These are phyloP conservation scores for Fusarium brachygibbosum DNA, from an alignment of 2,329 filamentous ascomycete species.

Conservation along the genomic window DNA sequence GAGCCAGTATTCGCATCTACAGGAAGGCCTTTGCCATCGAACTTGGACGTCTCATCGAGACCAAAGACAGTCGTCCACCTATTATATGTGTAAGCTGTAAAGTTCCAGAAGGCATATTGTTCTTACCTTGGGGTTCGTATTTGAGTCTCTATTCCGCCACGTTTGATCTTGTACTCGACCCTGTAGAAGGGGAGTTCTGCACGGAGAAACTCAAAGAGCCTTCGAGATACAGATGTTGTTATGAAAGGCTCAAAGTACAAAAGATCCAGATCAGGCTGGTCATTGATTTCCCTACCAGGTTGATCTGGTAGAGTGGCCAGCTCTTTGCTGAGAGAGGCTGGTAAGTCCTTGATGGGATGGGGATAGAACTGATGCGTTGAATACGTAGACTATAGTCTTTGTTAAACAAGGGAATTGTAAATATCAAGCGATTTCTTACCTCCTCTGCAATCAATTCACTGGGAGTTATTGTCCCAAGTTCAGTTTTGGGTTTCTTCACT, in stretches of 20 bases:
- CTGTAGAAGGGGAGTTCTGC: conserved; percentile 81
- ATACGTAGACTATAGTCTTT: conserved; percentile 39
- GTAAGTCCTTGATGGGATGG: conserved; percentile 63
- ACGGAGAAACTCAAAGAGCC: conserved; percentile 79
- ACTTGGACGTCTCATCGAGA: conserved; percentile 72
- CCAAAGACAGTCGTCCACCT: conserved; percentile 70
- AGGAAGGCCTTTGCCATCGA: conserved; percentile 60
- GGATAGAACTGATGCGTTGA: conserved; percentile 64
- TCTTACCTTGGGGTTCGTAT: conserved; percentile 67
- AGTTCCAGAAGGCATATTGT: neutral
- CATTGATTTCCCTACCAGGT: conserved; percentile 69
- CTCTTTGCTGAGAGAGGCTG: conserved; percentile 55
- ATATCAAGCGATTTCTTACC: neutral
- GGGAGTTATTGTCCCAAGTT: neutral
- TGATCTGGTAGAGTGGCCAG: conserved; percentile 63
- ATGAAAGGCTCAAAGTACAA: conserved; percentile 83
- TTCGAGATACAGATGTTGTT: conserved; percentile 65
- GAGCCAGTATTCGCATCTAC: conserved; percentile 59
- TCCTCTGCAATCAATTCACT: conserved; percentile 17
- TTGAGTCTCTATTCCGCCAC: conserved; percentile 71
- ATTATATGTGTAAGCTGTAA: neutral
- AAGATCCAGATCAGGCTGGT: conserved; percentile 79
- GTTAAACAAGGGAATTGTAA: neutral
- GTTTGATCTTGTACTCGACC: conserved; percentile 79
- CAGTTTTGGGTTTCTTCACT: conserved; percentile 45